Evolutionary conservation across 2,329 filamentous ascomycete genomes (phyloP), one percentile per base, ranked within the genome.

Genomic region (Paramyrothecium roridum): DNA sequence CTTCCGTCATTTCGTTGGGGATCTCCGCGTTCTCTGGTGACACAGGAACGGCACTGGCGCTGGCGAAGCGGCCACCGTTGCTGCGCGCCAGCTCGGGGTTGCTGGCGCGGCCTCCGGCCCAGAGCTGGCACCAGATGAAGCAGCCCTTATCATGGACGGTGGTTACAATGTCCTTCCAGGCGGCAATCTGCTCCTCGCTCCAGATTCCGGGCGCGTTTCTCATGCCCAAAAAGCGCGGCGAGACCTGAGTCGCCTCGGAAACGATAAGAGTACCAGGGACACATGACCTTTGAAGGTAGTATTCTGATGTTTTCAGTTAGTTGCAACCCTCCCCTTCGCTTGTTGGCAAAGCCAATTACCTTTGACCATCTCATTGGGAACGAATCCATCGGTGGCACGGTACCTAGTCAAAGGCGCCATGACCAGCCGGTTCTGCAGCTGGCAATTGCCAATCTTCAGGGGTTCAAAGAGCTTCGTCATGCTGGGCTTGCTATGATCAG

Each of bases 141-240:
- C 33, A 50, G 16, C 52, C 54, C 16, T 52, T 54, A 16, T 16
- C 48, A 20, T 58, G 56, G 10, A 58, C 52, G n/a, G 49, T 34
- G 45, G 52, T 52, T 2, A 48, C 54, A 10, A 58, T 37, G 2
- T 19, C 37, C 19, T 54, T 54, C 56, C 56, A 57, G 13, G 23
- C 50, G 16, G n/a, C 45, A 12, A 57, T 48, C 43, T 57, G 55
- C 7, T 33, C 52, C 12, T 54, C 50, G 11, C 22, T 57, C 52
- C 52, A 54, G 16, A 57, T 37, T 10, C 52, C 55, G 2, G 55
- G 52, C 12, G 40, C 52, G 17, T 57, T 48, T 2, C 40, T 30
- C 17, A 30, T 20, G 46, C 49, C 55, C 7, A 23, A 33, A 16
- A 40, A 30, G 20, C 21, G 45, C 8, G 30, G 20, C 19, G 48